Evolutionary conservation across 2,329 filamentous ascomycete genomes (phyloP).

Genomic region (Hypomyces perniciosus): DNA sequence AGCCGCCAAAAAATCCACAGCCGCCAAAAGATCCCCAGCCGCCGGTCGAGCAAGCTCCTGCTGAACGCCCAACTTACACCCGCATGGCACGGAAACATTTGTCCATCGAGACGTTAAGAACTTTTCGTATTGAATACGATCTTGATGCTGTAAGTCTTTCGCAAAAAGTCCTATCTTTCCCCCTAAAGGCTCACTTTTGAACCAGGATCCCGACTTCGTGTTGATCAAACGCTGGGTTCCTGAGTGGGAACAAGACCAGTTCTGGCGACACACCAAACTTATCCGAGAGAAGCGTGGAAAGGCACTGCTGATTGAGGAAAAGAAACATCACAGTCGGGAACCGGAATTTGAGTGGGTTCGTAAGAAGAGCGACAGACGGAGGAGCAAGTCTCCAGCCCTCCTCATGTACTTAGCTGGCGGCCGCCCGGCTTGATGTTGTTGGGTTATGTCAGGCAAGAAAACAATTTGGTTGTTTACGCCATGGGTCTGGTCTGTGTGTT

Average conservation of each 20-base stretch:
- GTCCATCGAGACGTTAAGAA: conserved; percentile 54
- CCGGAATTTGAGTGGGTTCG: conserved; percentile 51
- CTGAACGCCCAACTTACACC: conserved; percentile 50
- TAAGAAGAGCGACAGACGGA: conserved; percentile 47
- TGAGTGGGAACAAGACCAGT: conserved; percentile 62
- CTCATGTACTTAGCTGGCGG: conserved; percentile 54
- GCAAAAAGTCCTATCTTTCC: neutral
- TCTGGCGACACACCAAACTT: conserved; percentile 65
- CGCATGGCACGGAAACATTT: conserved; percentile 57
- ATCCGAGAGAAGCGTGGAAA: conserved; percentile 52
- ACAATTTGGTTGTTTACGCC: neutral
- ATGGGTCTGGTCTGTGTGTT: neutral
- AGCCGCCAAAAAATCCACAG: conserved; percentile 20
- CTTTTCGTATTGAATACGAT: conserved; percentile 52
- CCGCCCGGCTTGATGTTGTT: conserved; percentile 31
- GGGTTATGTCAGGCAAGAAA: neutral
- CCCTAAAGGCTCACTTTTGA: neutral
- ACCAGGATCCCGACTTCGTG: conserved; percentile 60
- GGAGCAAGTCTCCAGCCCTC: conserved; percentile 51
- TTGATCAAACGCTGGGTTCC: conserved; percentile 69
- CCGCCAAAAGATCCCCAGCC: conserved; percentile 13
- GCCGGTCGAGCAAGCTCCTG: conserved; percentile 9
- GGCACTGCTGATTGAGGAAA: conserved; percentile 44
- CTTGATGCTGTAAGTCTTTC: conserved; percentile 45
- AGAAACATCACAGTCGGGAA: conserved; percentile 35